These are phyloP conservation scores for Closterium sp. DNA, from an alignment of 139 green algal species.

Conservation along the genomic window DNA sequence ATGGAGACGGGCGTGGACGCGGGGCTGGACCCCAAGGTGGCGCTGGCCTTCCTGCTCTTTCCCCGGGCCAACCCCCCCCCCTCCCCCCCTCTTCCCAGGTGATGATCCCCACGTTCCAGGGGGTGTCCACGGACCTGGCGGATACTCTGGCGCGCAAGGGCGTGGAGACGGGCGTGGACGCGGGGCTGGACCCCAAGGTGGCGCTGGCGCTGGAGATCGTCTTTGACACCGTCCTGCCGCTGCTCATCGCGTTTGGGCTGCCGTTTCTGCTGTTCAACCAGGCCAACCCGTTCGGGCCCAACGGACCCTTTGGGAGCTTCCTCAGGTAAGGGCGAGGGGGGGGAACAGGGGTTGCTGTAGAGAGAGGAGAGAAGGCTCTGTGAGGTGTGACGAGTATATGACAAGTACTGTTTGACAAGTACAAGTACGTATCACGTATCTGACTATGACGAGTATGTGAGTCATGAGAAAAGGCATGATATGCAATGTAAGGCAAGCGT, in stretches of 20 bases:
- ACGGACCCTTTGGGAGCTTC: conserved; percentile 60
- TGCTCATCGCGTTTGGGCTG: conserved; percentile 94
- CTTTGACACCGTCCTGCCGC: conserved; percentile 98
- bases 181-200: conserved; percentile 87
- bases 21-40: conserved; percentile 87
- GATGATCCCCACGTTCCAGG: conserved; percentile 75
- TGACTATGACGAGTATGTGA: too few species aligned
- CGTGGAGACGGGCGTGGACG: conserved; percentile 86
- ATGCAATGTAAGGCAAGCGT: too few species aligned
- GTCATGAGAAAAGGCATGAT: too few species aligned
- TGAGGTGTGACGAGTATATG: too few species aligned
- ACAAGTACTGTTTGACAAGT: too few species aligned
- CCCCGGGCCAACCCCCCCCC: too few species aligned
- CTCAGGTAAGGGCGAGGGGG: conserved; percentile 51
- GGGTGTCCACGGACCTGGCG: conserved; percentile 87
- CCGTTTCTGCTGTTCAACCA: conserved; percentile 96
- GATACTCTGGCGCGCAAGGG: conserved; percentile 86
- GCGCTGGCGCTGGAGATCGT: conserved; percentile 72
- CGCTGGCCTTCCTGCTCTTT: conserved; percentile 60
- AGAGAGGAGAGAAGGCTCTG: too few species aligned
- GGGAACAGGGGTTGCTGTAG: too few species aligned
- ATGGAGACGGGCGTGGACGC: conserved; percentile 89
- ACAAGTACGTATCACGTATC: too few species aligned
- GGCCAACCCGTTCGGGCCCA: conserved; percentile 31
- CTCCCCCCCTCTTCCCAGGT: background rate